These are phyloP conservation scores for Tolypocladium inflatum DNA, from an alignment of 2,329 filamentous ascomycete genomes.

Conservation along the genomic window DNA sequence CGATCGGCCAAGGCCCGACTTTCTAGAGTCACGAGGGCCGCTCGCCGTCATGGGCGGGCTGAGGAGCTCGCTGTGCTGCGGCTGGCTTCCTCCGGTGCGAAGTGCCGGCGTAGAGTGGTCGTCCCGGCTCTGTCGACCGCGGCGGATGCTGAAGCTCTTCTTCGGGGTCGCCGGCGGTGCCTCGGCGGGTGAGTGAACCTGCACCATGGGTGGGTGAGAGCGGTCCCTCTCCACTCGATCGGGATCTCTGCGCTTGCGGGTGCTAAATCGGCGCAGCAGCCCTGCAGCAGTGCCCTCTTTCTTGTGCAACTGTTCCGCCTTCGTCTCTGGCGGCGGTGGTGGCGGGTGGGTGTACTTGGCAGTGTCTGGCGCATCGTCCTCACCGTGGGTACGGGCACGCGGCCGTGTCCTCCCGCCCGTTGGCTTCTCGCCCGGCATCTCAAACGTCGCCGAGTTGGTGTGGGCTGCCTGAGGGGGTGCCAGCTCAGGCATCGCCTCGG, in stretches of 20 bases:
- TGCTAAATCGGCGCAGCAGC: slow-evolving; percentile 83
- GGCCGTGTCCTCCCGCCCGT: slow-evolving; percentile 77
- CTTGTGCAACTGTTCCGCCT: slow-evolving; percentile 53
- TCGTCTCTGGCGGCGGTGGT: slow-evolving; percentile 42
- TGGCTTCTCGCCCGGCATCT: slow-evolving; percentile 81
- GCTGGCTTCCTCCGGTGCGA: slow-evolving; percentile 52
- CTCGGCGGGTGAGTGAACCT: slow-evolving; percentile 70
- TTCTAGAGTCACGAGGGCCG: slow-evolving; percentile 43
- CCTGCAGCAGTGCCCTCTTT: slow-evolving; percentile 84
- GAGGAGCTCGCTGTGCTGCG: slow-evolving; percentile 69
- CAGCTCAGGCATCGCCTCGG: slow-evolving; percentile 58
- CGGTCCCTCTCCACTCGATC: slow-evolving; percentile 53
- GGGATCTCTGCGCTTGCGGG: slow-evolving; percentile 63
- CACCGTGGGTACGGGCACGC: slow-evolving; percentile 84
- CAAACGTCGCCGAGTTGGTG: slow-evolving; percentile 76
- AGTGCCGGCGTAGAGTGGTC: slow-evolving; percentile 35
- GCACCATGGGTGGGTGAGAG: slow-evolving; percentile 63
- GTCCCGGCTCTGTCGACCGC: slow-evolving; percentile 44
- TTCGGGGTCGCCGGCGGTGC: slow-evolving; percentile 49
- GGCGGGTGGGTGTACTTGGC: slow-evolving; percentile 19
- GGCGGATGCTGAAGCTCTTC: slow-evolving; percentile 81
- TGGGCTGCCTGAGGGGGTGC: slow-evolving; percentile 76
- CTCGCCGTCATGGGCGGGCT: slow-evolving; percentile 60
- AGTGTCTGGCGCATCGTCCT: slow-evolving; percentile 73
- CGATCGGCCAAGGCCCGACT: slow-evolving; percentile 67